These are phyloP conservation scores for Neurospora hispaniola DNA, from an alignment of 495 filamentous ascomycete genomes.

Conservation along the genomic window DNA sequence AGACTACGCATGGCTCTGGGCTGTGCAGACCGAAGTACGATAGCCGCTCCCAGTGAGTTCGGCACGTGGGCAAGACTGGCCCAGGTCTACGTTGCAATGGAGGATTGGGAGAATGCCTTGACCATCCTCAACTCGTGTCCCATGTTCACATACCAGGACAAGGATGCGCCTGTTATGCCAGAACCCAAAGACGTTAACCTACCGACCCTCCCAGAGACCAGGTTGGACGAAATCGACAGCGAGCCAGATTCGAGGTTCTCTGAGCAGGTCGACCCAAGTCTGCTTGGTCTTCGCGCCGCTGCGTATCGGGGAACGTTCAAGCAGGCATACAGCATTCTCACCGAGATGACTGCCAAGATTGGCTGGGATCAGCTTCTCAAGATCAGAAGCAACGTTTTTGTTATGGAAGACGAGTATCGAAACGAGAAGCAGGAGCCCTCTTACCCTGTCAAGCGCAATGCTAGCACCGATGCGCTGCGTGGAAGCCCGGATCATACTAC, in stretches of 20 bases:
- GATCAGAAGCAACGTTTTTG: constrained; percentile 90
- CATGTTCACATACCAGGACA: constrained; percentile 99
- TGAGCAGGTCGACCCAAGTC: constrained; percentile 77
- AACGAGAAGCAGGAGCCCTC: constrained; percentile 66
- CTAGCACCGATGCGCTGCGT: constrained; percentile 65
- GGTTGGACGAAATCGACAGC: constrained; percentile 86
- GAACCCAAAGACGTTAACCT: constrained; percentile 78
- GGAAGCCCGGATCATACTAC: constrained; percentile 51
- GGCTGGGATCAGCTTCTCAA: constrained; percentile 95
- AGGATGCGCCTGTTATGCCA: constrained; percentile 88
- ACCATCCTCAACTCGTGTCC: constrained; percentile 97
- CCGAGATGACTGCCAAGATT: constrained; percentile 88
- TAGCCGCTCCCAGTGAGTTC: constrained; percentile 92
- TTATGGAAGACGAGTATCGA: constrained; percentile 98
- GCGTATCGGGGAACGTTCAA: constrained; percentile 88
- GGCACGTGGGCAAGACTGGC: constrained; percentile 92
- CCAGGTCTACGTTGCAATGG: constrained; percentile 81
- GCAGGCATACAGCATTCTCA: constrained; percentile 86
- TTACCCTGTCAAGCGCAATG: constrained; percentile 48
- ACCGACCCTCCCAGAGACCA: constrained; percentile 78
- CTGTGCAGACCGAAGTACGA: constrained; percentile 86
- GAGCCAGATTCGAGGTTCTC: constrained; percentile 71
- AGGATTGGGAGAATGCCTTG: constrained; percentile 88
- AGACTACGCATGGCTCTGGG: constrained; percentile 72
- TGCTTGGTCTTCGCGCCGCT: constrained; percentile 79